Evolutionary conservation across 2,329 filamentous ascomycete species (phyloP).

Genomic region (Diplodia mutila): DNA sequence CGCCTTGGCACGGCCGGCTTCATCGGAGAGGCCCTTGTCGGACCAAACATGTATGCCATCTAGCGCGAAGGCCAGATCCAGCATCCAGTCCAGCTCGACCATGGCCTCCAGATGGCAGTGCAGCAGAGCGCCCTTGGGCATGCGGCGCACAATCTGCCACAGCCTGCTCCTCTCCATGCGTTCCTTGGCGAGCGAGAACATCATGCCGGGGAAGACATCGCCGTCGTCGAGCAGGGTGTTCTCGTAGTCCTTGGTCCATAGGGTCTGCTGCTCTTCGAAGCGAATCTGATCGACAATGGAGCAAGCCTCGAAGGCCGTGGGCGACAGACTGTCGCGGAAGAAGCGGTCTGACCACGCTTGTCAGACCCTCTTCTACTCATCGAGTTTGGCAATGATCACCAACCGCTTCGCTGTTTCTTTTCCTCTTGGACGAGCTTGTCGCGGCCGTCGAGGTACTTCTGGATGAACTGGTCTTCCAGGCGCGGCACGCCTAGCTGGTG

Average conservation of each 20-base stretch:
- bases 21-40: constrained; percentile 59
- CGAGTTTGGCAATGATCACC: constrained; percentile 34
- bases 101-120: constrained; percentile 92
- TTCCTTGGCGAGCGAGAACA: constrained; percentile 86
- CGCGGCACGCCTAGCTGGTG: constrained; percentile 47
- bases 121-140: constrained; percentile 87
- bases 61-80: constrained; percentile 70
- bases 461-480: constrained; percentile 72
- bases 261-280: constrained; percentile 70
- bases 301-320: constrained; percentile 76
- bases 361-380: constrained; percentile 32
- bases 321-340: constrained; percentile 76
- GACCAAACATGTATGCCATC: constrained; percentile 74
- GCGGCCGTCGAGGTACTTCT: constrained; percentile 78
- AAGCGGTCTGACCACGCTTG: constrained; percentile 59
- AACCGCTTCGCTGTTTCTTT: constrained; percentile 79
- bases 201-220: constrained; percentile 83
- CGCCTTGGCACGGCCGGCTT: constrained; percentile 58
- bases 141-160: constrained; percentile 79
- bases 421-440: constrained; percentile 79
- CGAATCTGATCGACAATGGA: constrained; percentile 80
- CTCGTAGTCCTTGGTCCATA: constrained; percentile 78
- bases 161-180: constrained; percentile 82
- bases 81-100: constrained; percentile 82
- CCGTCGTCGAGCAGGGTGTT: constrained; percentile 68